Base-by-base conservation (phyloP, 2,329 filamentous ascomycete genomes). In the Pestalotiopsis sp. region DNA sequence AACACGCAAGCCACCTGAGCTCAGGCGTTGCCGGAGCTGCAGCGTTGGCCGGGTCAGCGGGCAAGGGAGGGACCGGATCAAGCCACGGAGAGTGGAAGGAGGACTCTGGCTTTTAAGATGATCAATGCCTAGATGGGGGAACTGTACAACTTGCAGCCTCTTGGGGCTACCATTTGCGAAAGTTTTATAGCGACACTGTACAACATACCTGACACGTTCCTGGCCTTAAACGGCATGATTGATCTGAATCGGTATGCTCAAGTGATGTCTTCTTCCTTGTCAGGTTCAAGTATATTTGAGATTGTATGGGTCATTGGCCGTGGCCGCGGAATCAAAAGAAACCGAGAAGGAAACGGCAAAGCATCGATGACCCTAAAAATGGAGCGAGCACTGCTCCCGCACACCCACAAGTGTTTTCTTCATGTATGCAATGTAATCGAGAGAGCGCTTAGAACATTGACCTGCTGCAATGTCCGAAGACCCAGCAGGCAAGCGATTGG, bases 41-140 rank as follows among this genome's bases (percentile, higher is more conserved):
- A 40, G 84, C 80, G 78, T 73, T 45, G 75, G 72, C 56, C 27
- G 81, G 79, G 23, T 74, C 40, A 74, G 72, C 61, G 36, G 81
- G 79, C 20, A 79, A 74, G 68, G 74, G 76, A 60, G 69, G 75
- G 27, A 62, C 75, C 70, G 75, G 73, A 23, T 73, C 70, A 63
- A 76, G 80, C 25, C 81, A 85, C 68, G 87, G 87, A 61, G 84
- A 89, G 71, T 92, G 90, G 91, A 87, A 89, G 71, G 86, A 90
- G 75, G 89, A 90, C 23, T 64, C 61, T 64, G 61, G 20, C 38
- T 64, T 64, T 40, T 64, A 49, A 49, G 17, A n/a, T 36, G 31
- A 36, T 36, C 23, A 59, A 36, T 27, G 27, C 23, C 57, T n/a
- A 59, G 25, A 23, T 36, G 57, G 25, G 57, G 20, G 6, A n/a